Conservation (phyloP, 495 filamentous ascomycete species). For the Penicillium bovifimosum region DNA sequence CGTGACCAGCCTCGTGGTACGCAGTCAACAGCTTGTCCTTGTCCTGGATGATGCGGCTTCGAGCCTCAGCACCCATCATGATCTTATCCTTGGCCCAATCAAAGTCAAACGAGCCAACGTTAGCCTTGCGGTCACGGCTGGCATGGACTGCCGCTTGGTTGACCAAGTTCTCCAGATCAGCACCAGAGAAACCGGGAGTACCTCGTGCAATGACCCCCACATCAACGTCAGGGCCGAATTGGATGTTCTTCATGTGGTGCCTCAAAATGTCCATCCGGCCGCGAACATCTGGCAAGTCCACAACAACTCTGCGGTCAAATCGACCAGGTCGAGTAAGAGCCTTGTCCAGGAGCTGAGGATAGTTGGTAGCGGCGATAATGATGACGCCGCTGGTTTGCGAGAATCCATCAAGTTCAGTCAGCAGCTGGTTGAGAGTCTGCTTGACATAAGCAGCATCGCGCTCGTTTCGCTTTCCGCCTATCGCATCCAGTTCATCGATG, state of each 20-base stretch:
- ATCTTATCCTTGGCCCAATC: constrained; percentile 99
- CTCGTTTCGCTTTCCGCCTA: constrained; percentile 89
- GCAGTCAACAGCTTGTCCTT: constrained; percentile 87
- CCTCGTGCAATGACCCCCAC: constrained; percentile 74
- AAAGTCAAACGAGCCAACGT: constrained; percentile 73
- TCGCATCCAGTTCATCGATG: constrained; percentile 96
- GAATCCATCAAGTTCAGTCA: constrained; percentile 98
- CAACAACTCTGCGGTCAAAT: constrained; percentile 85
- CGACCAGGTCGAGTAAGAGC: constrained; percentile 90
- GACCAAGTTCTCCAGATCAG: constrained; percentile 91
- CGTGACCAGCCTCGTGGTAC: constrained; percentile 96
- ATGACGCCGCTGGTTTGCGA: constrained; percentile 91
- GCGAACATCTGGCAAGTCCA: constrained; percentile 90
- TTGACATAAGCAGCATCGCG: constrained; percentile 94
- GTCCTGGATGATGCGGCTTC: constrained; percentile 78
- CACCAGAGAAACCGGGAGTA: constrained; percentile 88
- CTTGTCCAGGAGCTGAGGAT: constrained; percentile 89
- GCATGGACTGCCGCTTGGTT: constrained; percentile 95
- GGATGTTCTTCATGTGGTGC: constrained; percentile 86
- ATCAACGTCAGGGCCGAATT: constrained; percentile 72
- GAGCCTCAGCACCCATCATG: constrained; percentile 91
- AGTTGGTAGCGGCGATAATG: constrained; percentile 93
- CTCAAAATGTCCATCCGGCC: constrained; percentile 87
- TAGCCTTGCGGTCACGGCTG: constrained; percentile 66
- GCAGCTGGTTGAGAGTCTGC: constrained; percentile 93